Evolutionary conservation across 768 basidiomycete genomes (phyloP).

Genomic region (Trametes elegans): DNA sequence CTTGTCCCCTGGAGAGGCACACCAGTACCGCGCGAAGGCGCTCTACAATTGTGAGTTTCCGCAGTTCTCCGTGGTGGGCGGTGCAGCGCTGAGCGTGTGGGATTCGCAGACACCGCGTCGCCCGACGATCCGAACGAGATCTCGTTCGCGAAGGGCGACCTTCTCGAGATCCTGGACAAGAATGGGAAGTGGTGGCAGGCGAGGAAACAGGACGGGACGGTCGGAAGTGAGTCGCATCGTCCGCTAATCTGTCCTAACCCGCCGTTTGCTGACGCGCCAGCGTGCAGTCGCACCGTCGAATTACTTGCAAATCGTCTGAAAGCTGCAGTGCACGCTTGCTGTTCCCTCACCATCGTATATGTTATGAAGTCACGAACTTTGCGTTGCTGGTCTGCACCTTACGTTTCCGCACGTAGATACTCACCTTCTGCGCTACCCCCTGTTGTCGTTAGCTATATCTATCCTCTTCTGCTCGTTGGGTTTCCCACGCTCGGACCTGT

Average conservation of each 20-base stretch:
- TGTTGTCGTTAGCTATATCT: constrained; percentile 19
- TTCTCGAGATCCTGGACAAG: constrained; percentile 90
- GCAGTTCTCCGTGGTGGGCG: background rate
- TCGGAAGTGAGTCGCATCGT: constrained; percentile 79
- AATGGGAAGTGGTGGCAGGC: constrained; percentile 95
- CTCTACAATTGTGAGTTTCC: constrained; percentile 77
- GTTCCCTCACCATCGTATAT: constrained; percentile 1
- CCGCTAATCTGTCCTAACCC: constrained; percentile 1
- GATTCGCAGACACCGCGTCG: constrained; percentile 77
- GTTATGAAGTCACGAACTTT: constrained; percentile 24
- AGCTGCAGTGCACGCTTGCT: constrained; percentile 2
- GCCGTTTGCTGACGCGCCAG: background rate
- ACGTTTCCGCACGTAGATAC: constrained; percentile 9
- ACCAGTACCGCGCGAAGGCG: constrained; percentile 80
- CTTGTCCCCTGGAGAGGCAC: constrained; percentile 38
- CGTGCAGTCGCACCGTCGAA: constrained; percentile 87
- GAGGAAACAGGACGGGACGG: constrained; percentile 67
- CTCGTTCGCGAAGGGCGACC: constrained; percentile 88
- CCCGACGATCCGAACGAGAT: constrained; percentile 96
- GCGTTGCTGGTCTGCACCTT: background rate
- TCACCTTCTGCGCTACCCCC: constrained; percentile 6
- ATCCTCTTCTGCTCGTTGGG: constrained; percentile 6
- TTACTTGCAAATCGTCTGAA: constrained; percentile 70
- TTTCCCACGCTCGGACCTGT: constrained; percentile 9
- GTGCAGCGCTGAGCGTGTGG: background rate